Conservation (phyloP, 73 alveolate genomes). For the Paramecium sexaurelia region DNA sequence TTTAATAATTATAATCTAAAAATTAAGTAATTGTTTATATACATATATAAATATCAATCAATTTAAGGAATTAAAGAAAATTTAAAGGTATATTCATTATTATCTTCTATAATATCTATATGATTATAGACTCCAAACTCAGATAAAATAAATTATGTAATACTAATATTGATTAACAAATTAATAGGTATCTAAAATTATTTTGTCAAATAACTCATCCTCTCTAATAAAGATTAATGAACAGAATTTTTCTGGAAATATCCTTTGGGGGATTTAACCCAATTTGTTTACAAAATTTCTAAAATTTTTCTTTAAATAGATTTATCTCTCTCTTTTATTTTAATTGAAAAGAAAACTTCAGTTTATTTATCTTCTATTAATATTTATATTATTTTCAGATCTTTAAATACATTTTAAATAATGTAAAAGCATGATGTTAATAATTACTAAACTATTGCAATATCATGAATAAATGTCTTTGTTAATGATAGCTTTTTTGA, state of each 20-base stretch:
- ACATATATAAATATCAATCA: neutral
- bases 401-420: neutral
- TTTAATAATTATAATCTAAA: neutral
- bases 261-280: constrained; percentile 30
- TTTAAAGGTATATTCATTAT: neutral
- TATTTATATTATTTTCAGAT: neutral
- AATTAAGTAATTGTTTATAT: neutral
- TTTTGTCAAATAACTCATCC: neutral
- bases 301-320: neutral
- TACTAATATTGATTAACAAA: neutral
- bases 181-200: neutral
- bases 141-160: neutral
- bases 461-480: neutral
- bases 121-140: constrained; percentile 16
- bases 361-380: neutral
- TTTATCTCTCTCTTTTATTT: neutral
- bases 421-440: neutral
- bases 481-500: neutral
- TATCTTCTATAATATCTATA: neutral
- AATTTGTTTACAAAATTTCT: neutral
- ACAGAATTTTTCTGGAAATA: neutral
- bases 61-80: neutral
- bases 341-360: neutral
- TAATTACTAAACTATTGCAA: neutral
- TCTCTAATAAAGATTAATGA: neutral